Base-by-base conservation (phyloP, 768 basidiomycete species). In the Amanita jacksonii region DNA sequence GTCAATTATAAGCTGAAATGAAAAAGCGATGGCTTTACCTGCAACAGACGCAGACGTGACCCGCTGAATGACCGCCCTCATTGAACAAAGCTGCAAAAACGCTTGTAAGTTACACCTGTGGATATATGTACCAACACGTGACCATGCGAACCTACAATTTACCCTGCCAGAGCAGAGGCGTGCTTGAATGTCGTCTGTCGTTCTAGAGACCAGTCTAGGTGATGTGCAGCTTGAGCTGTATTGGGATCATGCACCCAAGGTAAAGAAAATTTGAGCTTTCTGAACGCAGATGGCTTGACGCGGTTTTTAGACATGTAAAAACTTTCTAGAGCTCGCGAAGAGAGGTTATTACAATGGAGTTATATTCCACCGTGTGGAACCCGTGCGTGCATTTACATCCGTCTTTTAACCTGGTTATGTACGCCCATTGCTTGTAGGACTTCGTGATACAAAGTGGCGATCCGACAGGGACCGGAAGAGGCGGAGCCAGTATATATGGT, bases 361-460 rank as follows among this genome's bases (percentile, higher is more conserved):
- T 3, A 57, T 88, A 38, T 97, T 96, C 58, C 94, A 97, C 66
- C 81, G 94, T 27, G 84, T 98, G 52, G 84, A 98, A 38, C 69
- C 85, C 31, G 91, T 91, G 50, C 38, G 78, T 57, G 8, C 27
- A 30, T 24, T 6, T 18, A 4, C 39, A 28, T 18, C 18, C 19
- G 18, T 13, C 7, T n/a, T n/a, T 41, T 15, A 24, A 23, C 13
- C 9, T 40, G 16, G 15, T 22, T 18, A n/a, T 41, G 38, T 8
- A 5, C 28, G 8, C 9, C 20, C 15, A 10, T 27, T 5, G 5
- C 1, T 5, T 34, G 16, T 54, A 93, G 84, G 92, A 93, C 58
- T 97, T 97, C 57, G 97, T 97, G 94, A 81, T 96, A 12, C 94
- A 99, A 67, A 81, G 77, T 22, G 94, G 93, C 32, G 92, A 94